Conservation (phyloP, 208 protist genomes). For the Trypanosoma scelopori region DNA sequence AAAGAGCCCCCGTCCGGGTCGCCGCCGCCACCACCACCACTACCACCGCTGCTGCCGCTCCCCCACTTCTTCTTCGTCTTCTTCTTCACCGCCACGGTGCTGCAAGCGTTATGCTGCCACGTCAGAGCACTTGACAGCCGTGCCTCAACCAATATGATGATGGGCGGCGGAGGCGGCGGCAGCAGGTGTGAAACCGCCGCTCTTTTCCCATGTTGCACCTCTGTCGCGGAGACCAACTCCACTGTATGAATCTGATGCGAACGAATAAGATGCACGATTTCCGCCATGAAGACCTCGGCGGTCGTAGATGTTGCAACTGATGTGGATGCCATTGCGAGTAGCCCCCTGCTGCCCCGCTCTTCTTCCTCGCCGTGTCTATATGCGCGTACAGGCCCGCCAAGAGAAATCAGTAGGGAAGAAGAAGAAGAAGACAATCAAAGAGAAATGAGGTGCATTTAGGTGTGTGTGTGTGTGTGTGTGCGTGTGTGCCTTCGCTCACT, state of each 20-base stretch:
- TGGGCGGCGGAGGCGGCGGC: background rate
- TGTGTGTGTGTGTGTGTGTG: too few relatives aligned
- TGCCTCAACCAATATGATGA: slow-evolving; percentile 16
- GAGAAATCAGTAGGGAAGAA: too few relatives aligned
- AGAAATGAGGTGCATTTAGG: too few relatives aligned
- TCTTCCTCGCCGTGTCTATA: too few relatives aligned
- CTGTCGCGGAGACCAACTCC: slow-evolving; percentile 18
- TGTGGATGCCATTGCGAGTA: background rate
- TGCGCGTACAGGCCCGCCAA: too few relatives aligned
- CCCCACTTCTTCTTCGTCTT: background rate
- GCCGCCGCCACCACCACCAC: too few relatives aligned
- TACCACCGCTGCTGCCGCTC: too few relatives aligned
- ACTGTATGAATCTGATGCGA: slow-evolving; percentile 32
- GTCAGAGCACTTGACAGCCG: slow-evolving; percentile 13
- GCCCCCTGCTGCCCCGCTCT: background rate
- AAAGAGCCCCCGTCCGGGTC: too few relatives aligned
- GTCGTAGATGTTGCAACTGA: slow-evolving; percentile 1
- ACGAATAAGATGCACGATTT: slow-evolving; percentile 22
- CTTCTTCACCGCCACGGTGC: background rate
- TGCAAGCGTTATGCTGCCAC: slow-evolving; percentile 9
- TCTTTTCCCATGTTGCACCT: background rate
- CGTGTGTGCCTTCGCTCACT: too few relatives aligned
- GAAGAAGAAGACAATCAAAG: too few relatives aligned
- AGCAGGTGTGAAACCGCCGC: background rate
- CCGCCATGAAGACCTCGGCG: slow-evolving; percentile 20